Conservation (phyloP, 2,329 filamentous ascomycete genomes). For the Colletotrichum sp. region DNA sequence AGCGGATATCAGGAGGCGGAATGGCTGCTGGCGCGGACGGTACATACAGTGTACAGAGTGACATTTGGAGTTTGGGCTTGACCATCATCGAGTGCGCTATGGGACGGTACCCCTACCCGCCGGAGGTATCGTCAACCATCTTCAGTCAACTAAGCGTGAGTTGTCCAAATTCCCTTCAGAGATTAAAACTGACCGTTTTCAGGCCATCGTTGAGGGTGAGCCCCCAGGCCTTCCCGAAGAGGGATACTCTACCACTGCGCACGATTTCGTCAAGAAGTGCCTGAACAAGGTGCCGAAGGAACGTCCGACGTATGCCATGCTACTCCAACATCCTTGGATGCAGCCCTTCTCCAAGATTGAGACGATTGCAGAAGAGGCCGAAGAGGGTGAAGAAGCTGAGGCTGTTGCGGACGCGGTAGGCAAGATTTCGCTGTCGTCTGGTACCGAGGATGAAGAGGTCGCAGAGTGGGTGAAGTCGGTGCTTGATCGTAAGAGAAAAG, state of each 20-base stretch:
- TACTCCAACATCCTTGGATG: slow-evolving; percentile 91
- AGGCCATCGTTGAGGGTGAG: slow-evolving; percentile 99
- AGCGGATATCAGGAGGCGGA: slow-evolving; percentile 88
- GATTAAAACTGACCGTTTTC: slow-evolving; percentile 22
- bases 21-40: slow-evolving; percentile 77
- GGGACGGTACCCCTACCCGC: slow-evolving; percentile 94
- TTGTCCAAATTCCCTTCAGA: slow-evolving; percentile 28
- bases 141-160: slow-evolving; percentile 96
- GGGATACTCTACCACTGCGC: slow-evolving; percentile 79
- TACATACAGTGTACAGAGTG: slow-evolving; percentile 96
- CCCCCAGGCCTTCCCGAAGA: slow-evolving; percentile 83
- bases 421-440: slow-evolving; percentile 44
- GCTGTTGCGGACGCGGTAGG: slow-evolving; percentile 48
- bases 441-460: slow-evolving; percentile 76
- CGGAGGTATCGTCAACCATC: slow-evolving; percentile 97
- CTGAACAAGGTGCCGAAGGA: slow-evolving; percentile 91
- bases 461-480: slow-evolving; percentile 82
- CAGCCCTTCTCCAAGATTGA: slow-evolving; percentile 75
- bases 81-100: slow-evolving; percentile 96
- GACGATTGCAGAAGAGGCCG: slow-evolving; percentile 74
- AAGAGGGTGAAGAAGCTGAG: slow-evolving; percentile 61
- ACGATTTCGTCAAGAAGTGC: slow-evolving; percentile 87
- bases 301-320: slow-evolving; percentile 90
- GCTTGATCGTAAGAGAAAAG: slow-evolving; percentile 69
- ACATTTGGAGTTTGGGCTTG: slow-evolving; percentile 95